Evolutionary conservation across 108 stramenopile species (phyloP).

Genomic region (Craspedostauros australis): DNA sequence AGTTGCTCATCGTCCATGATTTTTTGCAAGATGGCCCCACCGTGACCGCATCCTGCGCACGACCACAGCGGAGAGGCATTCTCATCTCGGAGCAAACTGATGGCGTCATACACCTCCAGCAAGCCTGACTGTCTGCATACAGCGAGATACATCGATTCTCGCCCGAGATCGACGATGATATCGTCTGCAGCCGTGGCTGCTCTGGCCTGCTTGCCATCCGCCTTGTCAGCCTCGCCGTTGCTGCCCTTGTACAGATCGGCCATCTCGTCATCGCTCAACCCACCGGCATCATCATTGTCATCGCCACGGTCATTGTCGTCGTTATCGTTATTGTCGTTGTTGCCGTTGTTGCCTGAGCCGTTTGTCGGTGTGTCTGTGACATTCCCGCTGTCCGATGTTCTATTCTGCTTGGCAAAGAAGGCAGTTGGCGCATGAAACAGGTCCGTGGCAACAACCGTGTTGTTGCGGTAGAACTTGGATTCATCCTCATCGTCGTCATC

Average conservation of each 20-base stretch:
- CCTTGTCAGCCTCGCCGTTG: background rate
- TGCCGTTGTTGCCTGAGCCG: constrained; percentile 10
- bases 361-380: background rate
- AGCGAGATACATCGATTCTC: constrained; percentile 32
- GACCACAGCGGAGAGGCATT: constrained; percentile 44
- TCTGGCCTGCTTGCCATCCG: background rate
- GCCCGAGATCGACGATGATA: background rate
- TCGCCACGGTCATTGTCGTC: constrained; percentile 26
- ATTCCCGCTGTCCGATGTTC: background rate
- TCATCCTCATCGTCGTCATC: constrained; percentile 24
- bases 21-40: constrained; percentile 35
- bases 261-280: background rate
- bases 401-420: constrained; percentile 7
- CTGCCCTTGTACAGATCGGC: background rate
- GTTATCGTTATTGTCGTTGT: constrained; percentile 24
- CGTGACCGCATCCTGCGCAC: constrained; percentile 45
- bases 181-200: background rate
- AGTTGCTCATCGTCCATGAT: background rate
- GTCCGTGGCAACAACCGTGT: constrained; percentile 49
- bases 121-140: constrained; percentile 63
- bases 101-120: constrained; percentile 51
- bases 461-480: constrained; percentile 39
- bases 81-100: constrained; percentile 16
- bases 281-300: constrained; percentile 29
- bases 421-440: constrained; percentile 30